Conservation (phyloP, 306 rosid genomes). For the Comarum palustre region DNA sequence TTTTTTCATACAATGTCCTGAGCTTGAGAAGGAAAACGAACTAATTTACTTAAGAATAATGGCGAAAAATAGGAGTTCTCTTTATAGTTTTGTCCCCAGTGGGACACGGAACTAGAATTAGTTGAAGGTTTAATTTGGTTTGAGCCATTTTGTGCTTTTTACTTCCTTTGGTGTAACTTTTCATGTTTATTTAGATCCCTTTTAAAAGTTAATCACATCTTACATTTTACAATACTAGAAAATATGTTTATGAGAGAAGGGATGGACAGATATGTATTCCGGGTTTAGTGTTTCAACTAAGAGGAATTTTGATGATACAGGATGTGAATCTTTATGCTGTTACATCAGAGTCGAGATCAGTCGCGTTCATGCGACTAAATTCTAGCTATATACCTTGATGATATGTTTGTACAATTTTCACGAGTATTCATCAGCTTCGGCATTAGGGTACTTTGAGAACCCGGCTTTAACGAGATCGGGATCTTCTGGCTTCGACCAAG, state of each 20-base stretch:
- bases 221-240: slow-evolving; percentile 36
- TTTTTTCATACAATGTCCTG: slow-evolving; percentile 18
- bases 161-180: slow-evolving; percentile 6
- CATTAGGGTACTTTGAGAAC: slow-evolving; percentile 64
- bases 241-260: slow-evolving; percentile 36
- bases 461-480: slow-evolving; percentile 51
- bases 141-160: slow-evolving; percentile 39
- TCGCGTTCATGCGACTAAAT: not conserved
- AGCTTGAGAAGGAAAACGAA: slow-evolving; percentile 32
- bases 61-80: slow-evolving; percentile 30
- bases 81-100: slow-evolving; percentile 41
- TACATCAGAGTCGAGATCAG: not conserved
- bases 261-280: slow-evolving; percentile 45
- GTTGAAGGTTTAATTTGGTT: slow-evolving; percentile 43
- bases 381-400: not conserved
- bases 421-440: slow-evolving; percentile 64
- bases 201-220: slow-evolving; percentile 29
- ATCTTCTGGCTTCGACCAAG: slow-evolving; percentile 78
- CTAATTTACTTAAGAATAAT: slow-evolving; percentile 36
- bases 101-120: slow-evolving; percentile 33
- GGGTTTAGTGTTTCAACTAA: slow-evolving; percentile 32
- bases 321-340: slow-evolving; percentile 4
- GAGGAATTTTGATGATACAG: slow-evolving; percentile 35
- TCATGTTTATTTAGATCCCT: slow-evolving; percentile 9
- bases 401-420: slow-evolving; percentile 23